phyloP scores from a whole-genome alignment of 2,329 filamentous ascomycete species.

The Fusarium dlaminii region DNA sequence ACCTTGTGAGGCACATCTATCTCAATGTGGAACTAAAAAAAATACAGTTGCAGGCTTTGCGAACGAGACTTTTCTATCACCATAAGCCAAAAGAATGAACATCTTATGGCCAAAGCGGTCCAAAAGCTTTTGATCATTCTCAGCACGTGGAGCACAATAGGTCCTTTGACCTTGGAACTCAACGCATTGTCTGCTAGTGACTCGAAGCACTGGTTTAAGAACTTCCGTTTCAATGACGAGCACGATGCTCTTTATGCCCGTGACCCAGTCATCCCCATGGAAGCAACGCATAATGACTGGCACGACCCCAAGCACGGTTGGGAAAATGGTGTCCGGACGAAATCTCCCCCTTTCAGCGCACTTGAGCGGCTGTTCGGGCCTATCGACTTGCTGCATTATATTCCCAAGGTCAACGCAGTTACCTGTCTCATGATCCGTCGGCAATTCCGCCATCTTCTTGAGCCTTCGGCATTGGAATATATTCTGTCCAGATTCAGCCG shows the following conservation, averaged over 20 bases:
- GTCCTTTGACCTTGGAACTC: background rate
- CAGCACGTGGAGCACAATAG: background rate
- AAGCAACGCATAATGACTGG: background rate
- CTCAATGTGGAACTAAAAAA: no score
- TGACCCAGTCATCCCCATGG: background rate
- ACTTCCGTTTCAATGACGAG: background rate
- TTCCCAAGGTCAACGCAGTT: background rate
- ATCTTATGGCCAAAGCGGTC: background rate
- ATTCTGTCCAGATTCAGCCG: background rate
- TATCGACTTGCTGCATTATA: background rate
- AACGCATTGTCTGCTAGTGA: background rate
- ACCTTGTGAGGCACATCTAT: conserved; percentile 3
- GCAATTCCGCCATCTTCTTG: background rate
- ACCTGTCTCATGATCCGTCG: conserved; percentile 6
- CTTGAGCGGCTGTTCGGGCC: background rate
- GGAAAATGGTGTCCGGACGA: background rate
- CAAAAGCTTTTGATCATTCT: background rate
- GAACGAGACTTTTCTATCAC: no score
- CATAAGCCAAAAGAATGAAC: background rate
- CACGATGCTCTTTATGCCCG: background rate
- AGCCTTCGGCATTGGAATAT: background rate
- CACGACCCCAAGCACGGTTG: background rate
- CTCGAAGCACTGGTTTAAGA: background rate
- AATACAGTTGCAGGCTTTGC: no score
- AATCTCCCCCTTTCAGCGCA: background rate